Percentiles rank a stretch among this genome's conserved stretches.
These are phyloP conservation scores for Potentilla sterilis DNA, from an alignment of 306 rosid species.

Conservation along the genomic window DNA sequence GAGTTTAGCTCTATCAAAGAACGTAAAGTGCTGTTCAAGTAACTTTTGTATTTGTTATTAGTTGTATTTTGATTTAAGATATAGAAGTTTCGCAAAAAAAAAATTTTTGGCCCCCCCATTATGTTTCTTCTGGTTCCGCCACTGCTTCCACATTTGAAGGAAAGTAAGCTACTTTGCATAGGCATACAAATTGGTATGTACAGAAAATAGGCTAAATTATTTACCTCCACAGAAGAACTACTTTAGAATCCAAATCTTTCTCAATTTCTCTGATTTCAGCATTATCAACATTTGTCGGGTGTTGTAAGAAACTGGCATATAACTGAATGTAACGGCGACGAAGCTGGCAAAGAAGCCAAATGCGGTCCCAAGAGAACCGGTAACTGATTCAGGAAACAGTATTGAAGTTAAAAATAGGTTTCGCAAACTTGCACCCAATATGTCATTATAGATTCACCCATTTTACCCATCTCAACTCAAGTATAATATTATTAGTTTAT, in stretches of 20 bases:
- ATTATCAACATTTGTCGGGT: conserved; percentile 36
- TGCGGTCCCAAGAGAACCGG: conserved; percentile 91
- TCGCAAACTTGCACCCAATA: not conserved
- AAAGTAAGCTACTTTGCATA: not conserved
- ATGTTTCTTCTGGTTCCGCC: too few relatives aligned
- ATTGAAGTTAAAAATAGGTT: conserved; percentile 33
- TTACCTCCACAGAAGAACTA: conserved; percentile 96
- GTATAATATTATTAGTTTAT: not conserved
- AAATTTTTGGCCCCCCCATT: too few relatives aligned
- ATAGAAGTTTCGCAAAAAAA: too few relatives aligned
- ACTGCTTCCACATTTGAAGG: too few relatives aligned
- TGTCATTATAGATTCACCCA: not conserved
- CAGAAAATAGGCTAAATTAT: conserved; percentile 11
- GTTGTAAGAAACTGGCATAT: conserved; percentile 72
- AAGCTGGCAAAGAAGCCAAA: conserved; percentile 77
- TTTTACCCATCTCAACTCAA: not conserved
- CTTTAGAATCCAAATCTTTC: conserved; percentile 89
- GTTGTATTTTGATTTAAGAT: too few relatives aligned
- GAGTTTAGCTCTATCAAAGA: too few relatives aligned
- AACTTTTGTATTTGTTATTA: too few relatives aligned
- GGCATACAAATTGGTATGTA: not conserved
- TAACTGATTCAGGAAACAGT: conserved; percentile 55
- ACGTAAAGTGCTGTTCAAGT: too few relatives aligned
- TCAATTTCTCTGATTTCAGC: conserved; percentile 83
- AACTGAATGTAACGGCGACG: conserved; percentile 88